Evolutionary conservation across 2,329 filamentous ascomycete genomes (phyloP), one percentile per base, ranked within the genome.

Genomic region (Nigrograna mackinnonii): DNA sequence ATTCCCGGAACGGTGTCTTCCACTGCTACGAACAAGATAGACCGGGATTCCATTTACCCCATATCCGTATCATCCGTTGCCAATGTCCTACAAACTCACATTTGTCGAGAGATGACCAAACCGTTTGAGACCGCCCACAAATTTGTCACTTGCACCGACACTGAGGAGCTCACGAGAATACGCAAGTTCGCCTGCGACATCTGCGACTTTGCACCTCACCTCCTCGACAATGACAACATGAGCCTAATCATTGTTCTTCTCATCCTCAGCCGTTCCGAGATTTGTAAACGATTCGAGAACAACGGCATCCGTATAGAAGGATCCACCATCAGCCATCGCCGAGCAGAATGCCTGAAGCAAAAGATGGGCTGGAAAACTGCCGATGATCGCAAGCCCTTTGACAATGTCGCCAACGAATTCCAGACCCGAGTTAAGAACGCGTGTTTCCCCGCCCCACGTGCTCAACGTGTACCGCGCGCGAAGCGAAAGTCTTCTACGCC

Each of bases 291-390:
- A 7, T 68, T 67, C 43, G 57, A 64, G 17, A 55, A 64, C 35
- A 67, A 65, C 17, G 65, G 65, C 14, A 68, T 68, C 30, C 64
- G 65, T 22, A 66, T 68, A 22, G 65, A 68, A 39, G 65, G 65
- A 14, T 67, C 64, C 4, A 68, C 65, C 6, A 66, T 68, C 40
- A 62, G 57, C 32, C 65, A 68, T 33, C 60, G 65, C n/a, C 62
- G 64, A 18, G 55, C 64, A 3, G 65, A 68, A 34, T 67, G 64
- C 48, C 63, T 67, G 60, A 68, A 68, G 49, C 57, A 62, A 36
- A 64, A 66, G 42, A 51, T 68, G 35, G 62, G 62, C 14, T 68
- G 64, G 64, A 62, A 50, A 41, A 58, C 52, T 0, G 32, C 57
- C 3, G 61, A 66, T 20, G 54, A 66, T 21, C 61, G 63, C 41